Conservation (phyloP, 163 green algal genomes). For the Chlorella variabilis region DNA sequence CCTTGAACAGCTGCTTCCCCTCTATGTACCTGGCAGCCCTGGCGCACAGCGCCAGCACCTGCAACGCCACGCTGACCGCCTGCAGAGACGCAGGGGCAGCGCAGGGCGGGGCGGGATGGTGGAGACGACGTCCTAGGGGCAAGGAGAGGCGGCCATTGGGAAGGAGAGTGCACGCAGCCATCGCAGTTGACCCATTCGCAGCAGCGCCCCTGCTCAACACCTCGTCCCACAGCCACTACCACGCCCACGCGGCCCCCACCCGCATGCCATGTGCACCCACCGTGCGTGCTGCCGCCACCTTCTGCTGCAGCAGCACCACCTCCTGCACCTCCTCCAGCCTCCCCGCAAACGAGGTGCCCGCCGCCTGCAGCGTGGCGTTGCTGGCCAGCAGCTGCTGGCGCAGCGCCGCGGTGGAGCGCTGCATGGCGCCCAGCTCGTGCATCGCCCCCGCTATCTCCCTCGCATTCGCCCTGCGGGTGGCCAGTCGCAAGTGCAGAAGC, state of each 20-base stretch:
- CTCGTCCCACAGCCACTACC: too few relatives aligned
- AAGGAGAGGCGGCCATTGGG: too few relatives aligned
- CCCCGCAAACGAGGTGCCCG: conserved; percentile 3
- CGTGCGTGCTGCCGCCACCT: conserved; percentile 17
- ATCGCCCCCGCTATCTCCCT: conserved; percentile 43
- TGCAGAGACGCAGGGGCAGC: not conserved
- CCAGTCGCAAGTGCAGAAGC: too few relatives aligned
- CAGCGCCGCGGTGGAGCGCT: conserved; percentile 19
- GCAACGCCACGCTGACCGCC: conserved; percentile 16
- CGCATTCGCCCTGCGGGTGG: conserved; percentile 38
- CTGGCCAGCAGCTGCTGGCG: conserved; percentile 36
- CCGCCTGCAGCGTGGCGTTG: conserved; percentile 28
- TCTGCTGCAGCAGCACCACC: conserved; percentile 15
- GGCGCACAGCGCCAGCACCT: conserved; percentile 36
- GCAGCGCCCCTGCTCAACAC: too few relatives aligned
- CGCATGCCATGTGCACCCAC: too few relatives aligned
- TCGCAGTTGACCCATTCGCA: too few relatives aligned
- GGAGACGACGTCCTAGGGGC: too few relatives aligned
- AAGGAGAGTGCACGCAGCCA: too few relatives aligned
- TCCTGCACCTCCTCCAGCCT: conserved; percentile 44
- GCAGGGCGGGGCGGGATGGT: not conserved
- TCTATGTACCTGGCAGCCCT: conserved; percentile 19
- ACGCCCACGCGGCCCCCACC: too few relatives aligned
- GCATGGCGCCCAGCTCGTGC: conserved; percentile 49
- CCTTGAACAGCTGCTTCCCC: conserved; percentile 39